Percentiles rank a stretch among this genome's conserved stretches.
These are phyloP conservation scores for Eutrema japonicum DNA, from an alignment of 345 rosid species.

Conservation along the genomic window DNA sequence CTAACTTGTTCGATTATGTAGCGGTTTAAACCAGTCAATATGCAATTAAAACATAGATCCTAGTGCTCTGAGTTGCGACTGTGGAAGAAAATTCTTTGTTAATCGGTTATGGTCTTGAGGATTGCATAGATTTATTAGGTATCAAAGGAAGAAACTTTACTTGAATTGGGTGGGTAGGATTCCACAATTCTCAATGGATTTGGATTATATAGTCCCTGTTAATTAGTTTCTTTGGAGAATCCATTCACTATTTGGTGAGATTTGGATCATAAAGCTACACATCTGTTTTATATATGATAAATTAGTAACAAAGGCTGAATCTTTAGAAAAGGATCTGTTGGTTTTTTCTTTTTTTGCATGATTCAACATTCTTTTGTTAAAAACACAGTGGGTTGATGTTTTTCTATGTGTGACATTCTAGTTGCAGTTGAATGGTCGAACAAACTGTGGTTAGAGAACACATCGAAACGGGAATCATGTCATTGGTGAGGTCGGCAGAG, in stretches of 20 bases:
- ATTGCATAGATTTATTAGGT: constrained; percentile 7
- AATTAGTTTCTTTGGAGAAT: background rate
- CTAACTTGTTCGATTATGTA: constrained; percentile 19
- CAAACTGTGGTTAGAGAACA: constrained; percentile 38
- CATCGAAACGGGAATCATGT: constrained; percentile 52
- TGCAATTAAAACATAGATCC: background rate
- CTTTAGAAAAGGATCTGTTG: background rate
- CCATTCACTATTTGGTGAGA: background rate
- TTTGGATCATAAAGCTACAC: constrained; percentile 18
- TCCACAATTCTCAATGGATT: background rate
- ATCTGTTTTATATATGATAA: constrained; percentile 6
- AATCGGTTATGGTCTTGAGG: constrained; percentile 12
- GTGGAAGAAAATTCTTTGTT: background rate
- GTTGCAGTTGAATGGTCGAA: constrained; percentile 37
- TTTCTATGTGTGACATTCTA: constrained; percentile 15
- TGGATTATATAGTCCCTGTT: constrained; percentile 17
- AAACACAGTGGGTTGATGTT: constrained; percentile 19
- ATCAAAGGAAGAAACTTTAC: constrained; percentile 4
- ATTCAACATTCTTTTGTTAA: constrained; percentile 6
- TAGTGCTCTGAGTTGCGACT: background rate
- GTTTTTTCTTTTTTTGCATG: constrained; percentile 3
- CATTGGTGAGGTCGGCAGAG: constrained; percentile 69
- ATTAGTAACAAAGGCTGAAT: constrained; percentile 17
- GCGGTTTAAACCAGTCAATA: background rate
- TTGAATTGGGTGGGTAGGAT: background rate